Evolutionary conservation across 257 asterid species (phyloP).

Genomic region (Petunia axillaris): DNA sequence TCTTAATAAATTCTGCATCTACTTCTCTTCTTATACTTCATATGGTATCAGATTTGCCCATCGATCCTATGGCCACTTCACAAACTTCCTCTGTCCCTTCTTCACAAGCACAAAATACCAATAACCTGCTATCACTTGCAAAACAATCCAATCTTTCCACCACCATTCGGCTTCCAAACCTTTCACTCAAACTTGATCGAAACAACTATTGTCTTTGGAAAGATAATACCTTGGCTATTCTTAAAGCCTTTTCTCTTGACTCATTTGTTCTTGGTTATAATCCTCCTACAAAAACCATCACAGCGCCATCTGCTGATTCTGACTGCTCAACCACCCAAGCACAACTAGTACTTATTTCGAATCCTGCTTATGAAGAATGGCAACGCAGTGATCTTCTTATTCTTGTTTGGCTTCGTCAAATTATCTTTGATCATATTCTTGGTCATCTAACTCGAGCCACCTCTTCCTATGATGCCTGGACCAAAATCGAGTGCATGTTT

Average conservation of each 20-base stretch:
- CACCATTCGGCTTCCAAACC: neutral
- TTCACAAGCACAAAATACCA: too few species aligned
- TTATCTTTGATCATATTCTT: neutral
- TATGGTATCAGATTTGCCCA: too few species aligned
- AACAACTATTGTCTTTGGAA: neutral
- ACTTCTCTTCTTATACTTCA: too few species aligned
- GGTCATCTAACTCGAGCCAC: neutral
- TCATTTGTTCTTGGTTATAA: neutral
- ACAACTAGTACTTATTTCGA: neutral
- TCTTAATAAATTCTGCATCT: too few species aligned
- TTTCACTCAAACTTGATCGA: neutral
- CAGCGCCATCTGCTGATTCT: neutral
- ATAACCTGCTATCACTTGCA: too few species aligned
- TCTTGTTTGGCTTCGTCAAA: neutral
- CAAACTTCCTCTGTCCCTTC: too few species aligned
- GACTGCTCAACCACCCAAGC: neutral
- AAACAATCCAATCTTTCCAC: too few species aligned
- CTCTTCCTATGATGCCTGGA: neutral
- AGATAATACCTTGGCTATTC: neutral
- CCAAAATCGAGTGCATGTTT: neutral
- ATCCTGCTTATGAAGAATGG: neutral
- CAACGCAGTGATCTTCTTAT: neutral
- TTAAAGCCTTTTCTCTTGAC: neutral
- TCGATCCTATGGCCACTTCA: too few species aligned
- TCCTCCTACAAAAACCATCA: neutral